Conservation (phyloP, 1,284 basidiomycete genomes). For the Ganoderma multipileum region DNA sequence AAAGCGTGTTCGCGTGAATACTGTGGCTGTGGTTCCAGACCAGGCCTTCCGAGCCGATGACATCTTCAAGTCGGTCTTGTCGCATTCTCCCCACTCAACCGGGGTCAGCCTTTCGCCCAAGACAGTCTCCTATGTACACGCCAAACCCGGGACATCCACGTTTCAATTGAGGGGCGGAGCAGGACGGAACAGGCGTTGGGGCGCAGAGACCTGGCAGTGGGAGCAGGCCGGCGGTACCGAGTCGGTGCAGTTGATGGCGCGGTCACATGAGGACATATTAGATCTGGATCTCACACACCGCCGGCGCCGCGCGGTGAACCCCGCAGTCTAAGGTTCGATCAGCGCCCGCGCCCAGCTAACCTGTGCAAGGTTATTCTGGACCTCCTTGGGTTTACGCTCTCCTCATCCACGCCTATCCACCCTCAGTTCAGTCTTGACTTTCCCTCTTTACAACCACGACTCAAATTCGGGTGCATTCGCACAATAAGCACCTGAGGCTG, state of each 20-base stretch:
- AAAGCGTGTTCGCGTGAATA: conserved; percentile 1
- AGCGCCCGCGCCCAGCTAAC: background rate
- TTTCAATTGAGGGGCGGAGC: background rate
- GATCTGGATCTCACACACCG: background rate
- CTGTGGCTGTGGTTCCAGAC: background rate
- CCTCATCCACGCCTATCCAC: no score
- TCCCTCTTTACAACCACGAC: no score
- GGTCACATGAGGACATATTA: background rate
- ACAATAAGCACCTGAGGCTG: no score
- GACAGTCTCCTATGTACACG: background rate
- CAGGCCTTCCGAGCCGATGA: background rate
- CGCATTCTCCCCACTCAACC: background rate
- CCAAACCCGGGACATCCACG: background rate
- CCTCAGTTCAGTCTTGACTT: background rate
- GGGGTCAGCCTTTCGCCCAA: background rate
- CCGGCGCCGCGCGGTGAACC: background rate
- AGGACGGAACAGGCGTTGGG: no score
- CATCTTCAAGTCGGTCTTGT: background rate
- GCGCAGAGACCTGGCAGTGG: no score
- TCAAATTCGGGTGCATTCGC: no score
- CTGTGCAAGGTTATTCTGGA: background rate
- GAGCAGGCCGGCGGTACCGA: background rate
- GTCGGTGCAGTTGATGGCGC: background rate
- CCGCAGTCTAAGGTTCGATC: background rate
- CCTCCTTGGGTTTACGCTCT: background rate